A percentile compares a stretch with the other conserved stretches of the same genome.
Conservation (phyloP, 208 protist genomes). For the Entamoeba invadens region DNA sequence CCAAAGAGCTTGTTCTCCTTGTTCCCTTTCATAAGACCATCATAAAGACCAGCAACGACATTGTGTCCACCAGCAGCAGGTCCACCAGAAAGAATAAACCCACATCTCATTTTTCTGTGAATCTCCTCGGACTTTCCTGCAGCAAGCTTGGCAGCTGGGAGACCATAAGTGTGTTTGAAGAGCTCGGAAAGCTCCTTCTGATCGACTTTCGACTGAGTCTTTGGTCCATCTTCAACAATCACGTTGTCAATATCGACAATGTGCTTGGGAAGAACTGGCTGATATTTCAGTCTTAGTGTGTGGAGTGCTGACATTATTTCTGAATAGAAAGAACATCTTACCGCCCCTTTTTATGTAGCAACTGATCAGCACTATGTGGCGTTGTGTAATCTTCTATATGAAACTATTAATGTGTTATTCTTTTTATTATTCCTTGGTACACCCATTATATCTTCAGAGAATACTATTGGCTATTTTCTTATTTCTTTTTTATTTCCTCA, state of each 20-base stretch:
- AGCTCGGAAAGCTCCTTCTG: not conserved
- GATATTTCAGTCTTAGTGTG: not conserved
- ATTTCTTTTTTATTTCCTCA: too few species aligned
- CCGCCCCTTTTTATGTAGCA: too few species aligned
- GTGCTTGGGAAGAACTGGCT: not conserved
- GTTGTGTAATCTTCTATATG: too few species aligned
- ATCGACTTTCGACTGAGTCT: not conserved
- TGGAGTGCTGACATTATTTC: not conserved
- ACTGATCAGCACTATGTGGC: too few species aligned
- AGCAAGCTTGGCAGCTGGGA: not conserved
- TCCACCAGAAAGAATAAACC: constrained; percentile 37
- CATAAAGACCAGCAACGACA: constrained; percentile 36
- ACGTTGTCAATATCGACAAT: not conserved
- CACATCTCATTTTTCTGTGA: not conserved
- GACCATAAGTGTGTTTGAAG: not conserved
- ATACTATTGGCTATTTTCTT: too few species aligned
- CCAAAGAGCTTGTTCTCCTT: constrained; percentile 13
- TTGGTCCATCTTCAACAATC: not conserved
- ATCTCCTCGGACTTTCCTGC: not conserved
- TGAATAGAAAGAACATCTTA: too few species aligned
- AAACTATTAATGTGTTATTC: too few species aligned
- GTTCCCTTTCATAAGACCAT: constrained; percentile 20
- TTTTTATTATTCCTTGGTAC: too few species aligned
- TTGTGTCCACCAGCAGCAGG: constrained; percentile 40
- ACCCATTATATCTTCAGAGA: too few species aligned